These are phyloP conservation scores for Babesia bigemina DNA, from an alignment of 169 alveolate genomes.

Conservation along the genomic window DNA sequence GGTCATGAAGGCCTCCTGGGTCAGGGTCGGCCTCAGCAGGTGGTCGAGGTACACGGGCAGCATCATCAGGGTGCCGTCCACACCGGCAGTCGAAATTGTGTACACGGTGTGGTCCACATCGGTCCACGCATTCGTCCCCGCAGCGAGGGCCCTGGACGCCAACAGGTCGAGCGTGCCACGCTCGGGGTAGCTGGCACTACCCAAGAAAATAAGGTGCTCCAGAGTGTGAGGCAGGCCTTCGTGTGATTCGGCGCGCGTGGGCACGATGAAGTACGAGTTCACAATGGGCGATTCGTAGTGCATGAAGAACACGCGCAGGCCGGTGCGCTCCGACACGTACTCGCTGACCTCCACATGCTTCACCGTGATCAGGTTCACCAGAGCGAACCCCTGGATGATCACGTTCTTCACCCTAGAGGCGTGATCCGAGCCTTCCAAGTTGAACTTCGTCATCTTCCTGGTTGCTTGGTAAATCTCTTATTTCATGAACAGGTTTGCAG, in stretches of 20 bases:
- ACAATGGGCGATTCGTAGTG: conserved; percentile 70
- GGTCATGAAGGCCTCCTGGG: conserved; percentile 78
- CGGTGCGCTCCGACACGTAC: conserved; percentile 43
- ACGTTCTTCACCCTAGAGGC: not conserved
- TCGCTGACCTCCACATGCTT: conserved; percentile 54
- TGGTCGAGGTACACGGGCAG: conserved; percentile 86
- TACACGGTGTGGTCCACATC: conserved; percentile 81
- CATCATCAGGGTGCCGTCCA: conserved; percentile 82
- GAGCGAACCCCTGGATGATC: conserved; percentile 22
- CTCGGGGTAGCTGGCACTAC: conserved; percentile 80
- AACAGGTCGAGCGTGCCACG: conserved; percentile 81
- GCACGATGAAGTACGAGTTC: conserved; percentile 66
- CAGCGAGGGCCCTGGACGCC: conserved; percentile 80
- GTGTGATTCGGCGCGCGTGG: conserved; percentile 82
- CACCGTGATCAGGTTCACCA: conserved; percentile 19
- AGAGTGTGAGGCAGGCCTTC: conserved; percentile 88
- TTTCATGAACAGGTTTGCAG: too few relatives aligned
- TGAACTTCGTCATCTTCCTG: not conserved
- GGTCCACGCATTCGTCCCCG: conserved; percentile 90
- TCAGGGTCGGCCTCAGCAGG: conserved; percentile 79
- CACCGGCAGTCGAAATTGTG: conserved; percentile 84
- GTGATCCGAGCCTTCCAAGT: not conserved
- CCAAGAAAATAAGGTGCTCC: conserved; percentile 85
- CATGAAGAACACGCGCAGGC: conserved; percentile 47
- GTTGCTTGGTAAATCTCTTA: not conserved